Evolutionary conservation across 2,329 filamentous ascomycete species (phyloP).

Genomic region (Rasamsonia emersonii): DNA sequence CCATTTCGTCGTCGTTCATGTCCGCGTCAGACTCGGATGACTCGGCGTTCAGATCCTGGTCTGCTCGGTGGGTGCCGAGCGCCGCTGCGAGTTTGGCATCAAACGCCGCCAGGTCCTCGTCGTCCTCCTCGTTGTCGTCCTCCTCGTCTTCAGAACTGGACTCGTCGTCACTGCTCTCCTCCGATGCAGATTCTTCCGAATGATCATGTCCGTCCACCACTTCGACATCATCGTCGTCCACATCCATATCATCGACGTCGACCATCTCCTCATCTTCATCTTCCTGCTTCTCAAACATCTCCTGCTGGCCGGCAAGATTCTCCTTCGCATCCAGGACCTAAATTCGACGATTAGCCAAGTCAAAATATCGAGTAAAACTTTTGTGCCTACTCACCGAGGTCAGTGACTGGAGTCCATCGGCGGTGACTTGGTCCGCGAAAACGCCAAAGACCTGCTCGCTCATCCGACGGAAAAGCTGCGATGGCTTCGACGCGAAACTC

Average conservation of each 20-base stretch:
- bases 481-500: constrained; percentile 81
- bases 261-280: constrained; percentile 49
- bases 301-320: constrained; percentile 71
- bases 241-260: constrained; percentile 32
- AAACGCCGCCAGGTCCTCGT: constrained; percentile 52
- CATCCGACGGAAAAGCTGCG: constrained; percentile 73
- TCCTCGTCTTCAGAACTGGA: constrained; percentile 42
- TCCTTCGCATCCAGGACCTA: constrained; percentile 72
- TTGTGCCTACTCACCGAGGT: constrained; percentile 36
- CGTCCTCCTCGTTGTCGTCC: constrained; percentile 36
- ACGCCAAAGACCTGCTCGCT: constrained; percentile 80
- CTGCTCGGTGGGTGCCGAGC: constrained; percentile 57
- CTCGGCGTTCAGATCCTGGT: constrained; percentile 48
- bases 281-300: constrained; percentile 68
- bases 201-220: constrained; percentile 1
- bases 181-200: not conserved
- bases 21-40: constrained; percentile 58
- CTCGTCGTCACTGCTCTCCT: constrained; percentile 24
- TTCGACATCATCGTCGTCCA: constrained; percentile 10
- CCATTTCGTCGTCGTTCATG: constrained; percentile 96
- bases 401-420: constrained; percentile 60
- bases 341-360: constrained; percentile 27
- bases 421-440: constrained; percentile 67
- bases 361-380: not conserved
- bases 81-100: constrained; percentile 71